Percentiles rank a stretch among this genome's conserved stretches.
These are phyloP conservation scores for Picea abies DNA, from an alignment of 83 land plant genomes.

Conservation along the genomic window DNA sequence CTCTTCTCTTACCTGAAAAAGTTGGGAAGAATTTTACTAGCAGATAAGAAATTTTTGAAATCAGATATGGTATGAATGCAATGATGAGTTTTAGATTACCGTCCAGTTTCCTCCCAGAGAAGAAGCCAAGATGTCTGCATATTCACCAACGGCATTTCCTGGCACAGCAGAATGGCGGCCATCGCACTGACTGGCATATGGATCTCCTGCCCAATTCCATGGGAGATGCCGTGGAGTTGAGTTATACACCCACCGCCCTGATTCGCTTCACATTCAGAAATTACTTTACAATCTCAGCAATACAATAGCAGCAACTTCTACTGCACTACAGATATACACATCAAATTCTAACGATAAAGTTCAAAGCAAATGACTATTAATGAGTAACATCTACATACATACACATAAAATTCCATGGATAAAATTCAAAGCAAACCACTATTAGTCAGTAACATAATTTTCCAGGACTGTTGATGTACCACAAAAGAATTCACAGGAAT, in stretches of 20 bases:
- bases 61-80: too few species aligned
- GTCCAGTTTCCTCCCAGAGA: conserved; percentile 10
- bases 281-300: neutral
- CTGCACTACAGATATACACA: neutral
- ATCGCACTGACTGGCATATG: conserved; percentile 18
- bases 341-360: too few species aligned
- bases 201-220: conserved; percentile 22
- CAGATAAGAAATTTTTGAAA: neutral
- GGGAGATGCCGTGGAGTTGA: conserved; percentile 19
- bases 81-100: conserved; percentile 10
- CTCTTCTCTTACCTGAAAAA: conserved; percentile 28
- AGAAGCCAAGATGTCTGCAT: conserved; percentile 1
- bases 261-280: conserved; percentile 15
- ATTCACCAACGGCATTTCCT: conserved; percentile 20
- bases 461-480: too few species aligned
- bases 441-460: too few species aligned
- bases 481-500: too few species aligned
- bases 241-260: conserved; percentile 24
- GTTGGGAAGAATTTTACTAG: too few species aligned
- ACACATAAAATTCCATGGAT: neutral
- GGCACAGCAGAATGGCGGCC: conserved; percentile 3
- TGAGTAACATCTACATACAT: neutral
- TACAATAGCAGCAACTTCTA: too few species aligned
- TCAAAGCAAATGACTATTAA: too few species aligned
- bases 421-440: too few species aligned